phyloP scores from a whole-genome alignment of 148 eudicot genomes.

The Rheum nobile region DNA sequence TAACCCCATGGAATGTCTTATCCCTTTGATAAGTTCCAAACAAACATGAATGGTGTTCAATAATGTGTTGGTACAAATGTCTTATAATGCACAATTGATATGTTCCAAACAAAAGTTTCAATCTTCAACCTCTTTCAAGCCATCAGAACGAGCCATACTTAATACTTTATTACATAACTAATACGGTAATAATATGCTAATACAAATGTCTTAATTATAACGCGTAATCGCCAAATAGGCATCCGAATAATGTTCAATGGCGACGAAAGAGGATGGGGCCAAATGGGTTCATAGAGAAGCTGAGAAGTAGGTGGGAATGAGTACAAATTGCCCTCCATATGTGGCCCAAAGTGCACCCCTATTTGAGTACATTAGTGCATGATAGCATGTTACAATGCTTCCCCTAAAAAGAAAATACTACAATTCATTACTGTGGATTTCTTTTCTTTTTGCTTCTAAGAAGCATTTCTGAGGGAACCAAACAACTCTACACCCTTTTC shows the following conservation, averaged over 20 bases:
- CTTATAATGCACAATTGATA: too few relatives aligned
- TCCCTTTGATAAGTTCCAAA: background rate
- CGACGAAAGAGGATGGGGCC: background rate
- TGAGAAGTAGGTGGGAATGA: slow-evolving; percentile 6
- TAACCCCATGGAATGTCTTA: background rate
- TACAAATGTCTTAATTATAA: background rate
- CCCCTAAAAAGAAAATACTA: background rate
- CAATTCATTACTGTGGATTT: background rate
- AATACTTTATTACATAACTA: too few relatives aligned
- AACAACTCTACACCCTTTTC: background rate
- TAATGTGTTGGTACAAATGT: too few relatives aligned
- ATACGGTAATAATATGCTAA: background rate
- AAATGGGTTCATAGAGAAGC: background rate
- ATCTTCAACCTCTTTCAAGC: too few relatives aligned
- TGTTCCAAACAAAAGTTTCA: too few relatives aligned
- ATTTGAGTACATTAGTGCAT: slow-evolving; percentile 2
- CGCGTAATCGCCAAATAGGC: background rate
- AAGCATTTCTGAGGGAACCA: background rate
- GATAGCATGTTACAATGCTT: background rate
- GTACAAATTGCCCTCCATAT: background rate
- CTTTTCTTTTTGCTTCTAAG: background rate
- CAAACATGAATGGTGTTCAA: too few relatives aligned
- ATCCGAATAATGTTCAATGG: background rate
- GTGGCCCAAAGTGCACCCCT: slow-evolving; percentile 8
- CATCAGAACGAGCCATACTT: too few relatives aligned